Evolutionary conservation across 2,329 filamentous ascomycete species (phyloP).

Genomic region (Fusarium penzigii): DNA sequence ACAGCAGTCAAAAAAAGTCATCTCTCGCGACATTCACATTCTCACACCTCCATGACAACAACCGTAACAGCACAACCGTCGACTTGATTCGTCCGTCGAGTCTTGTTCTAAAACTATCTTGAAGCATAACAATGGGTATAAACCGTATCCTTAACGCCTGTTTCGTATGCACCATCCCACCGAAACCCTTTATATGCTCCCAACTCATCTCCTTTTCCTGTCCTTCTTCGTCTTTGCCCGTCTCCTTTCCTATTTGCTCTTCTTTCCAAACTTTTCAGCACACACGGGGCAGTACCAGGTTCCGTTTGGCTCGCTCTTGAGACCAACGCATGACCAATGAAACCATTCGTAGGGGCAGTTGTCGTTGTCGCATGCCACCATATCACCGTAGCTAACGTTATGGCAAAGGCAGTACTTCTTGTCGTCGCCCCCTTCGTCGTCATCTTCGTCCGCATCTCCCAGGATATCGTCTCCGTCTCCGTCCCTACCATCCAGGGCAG

Average conservation of each 20-base stretch:
- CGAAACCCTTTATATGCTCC: slow-evolving; percentile 1
- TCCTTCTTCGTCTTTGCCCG: not conserved
- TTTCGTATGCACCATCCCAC: not conserved
- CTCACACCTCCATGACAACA: not conserved
- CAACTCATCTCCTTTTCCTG: not conserved
- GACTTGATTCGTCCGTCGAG: not conserved
- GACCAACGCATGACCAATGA: slow-evolving; percentile 74
- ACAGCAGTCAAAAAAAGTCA: slow-evolving; percentile 1
- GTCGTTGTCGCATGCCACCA: slow-evolving; percentile 87
- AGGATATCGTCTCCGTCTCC: slow-evolving; percentile 54
- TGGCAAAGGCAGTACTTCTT: slow-evolving; percentile 84
- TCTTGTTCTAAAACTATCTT: not conserved
- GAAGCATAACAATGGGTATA: slow-evolving; percentile 15
- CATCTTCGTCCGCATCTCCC: slow-evolving; percentile 56
- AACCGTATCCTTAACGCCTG: slow-evolving; percentile 16
- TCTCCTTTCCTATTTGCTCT: slow-evolving; percentile 28
- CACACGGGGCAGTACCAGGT: slow-evolving; percentile 69
- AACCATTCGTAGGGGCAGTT: slow-evolving; percentile 85
- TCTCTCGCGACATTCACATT: not conserved
- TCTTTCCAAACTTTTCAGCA: slow-evolving; percentile 52
- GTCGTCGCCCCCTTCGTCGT: slow-evolving; percentile 74
- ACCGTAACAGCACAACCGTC: not conserved
- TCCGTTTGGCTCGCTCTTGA: slow-evolving; percentile 67
- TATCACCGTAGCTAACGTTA: slow-evolving; percentile 81
- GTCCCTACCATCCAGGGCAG: slow-evolving; percentile 38